A percentile compares a stretch with the other conserved stretches of the same genome.
Evolutionary conservation across 129 eudicot genomes (phyloP).

Genomic region (Escallonia herrerae): DNA sequence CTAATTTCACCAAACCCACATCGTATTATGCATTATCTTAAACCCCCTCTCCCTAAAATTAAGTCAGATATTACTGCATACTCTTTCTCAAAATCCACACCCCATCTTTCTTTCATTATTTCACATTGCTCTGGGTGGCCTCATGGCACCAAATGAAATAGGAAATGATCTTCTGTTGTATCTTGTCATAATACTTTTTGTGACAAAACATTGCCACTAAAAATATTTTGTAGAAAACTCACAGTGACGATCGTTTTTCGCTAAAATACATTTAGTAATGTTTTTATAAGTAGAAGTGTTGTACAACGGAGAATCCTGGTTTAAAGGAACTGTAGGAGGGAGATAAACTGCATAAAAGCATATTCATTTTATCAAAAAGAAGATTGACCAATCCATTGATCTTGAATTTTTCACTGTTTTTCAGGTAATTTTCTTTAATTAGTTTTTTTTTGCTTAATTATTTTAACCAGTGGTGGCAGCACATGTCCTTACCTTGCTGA

Average conservation of each 20-base stretch:
- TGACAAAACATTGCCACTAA: too few relatives aligned
- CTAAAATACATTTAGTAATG: too few relatives aligned
- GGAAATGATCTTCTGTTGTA: too few relatives aligned
- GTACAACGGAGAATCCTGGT: too few relatives aligned
- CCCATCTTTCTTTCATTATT: neutral
- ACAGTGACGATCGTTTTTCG: too few relatives aligned
- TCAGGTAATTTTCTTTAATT: conserved; percentile 4
- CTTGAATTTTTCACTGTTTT: neutral
- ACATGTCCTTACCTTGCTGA: too few relatives aligned
- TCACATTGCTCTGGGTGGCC: conserved; percentile 5
- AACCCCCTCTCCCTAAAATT: too few relatives aligned
- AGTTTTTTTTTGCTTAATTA: neutral
- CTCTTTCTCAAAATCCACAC: neutral
- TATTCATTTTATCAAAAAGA: conserved; percentile 7
- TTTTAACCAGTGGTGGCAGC: too few relatives aligned
- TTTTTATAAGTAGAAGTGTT: too few relatives aligned
- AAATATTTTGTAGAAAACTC: too few relatives aligned
- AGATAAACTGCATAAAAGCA: neutral
- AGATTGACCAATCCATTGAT: neutral
- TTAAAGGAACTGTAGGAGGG: too few relatives aligned
- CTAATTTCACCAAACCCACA: neutral
- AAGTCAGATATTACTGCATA: neutral
- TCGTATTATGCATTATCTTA: neutral
- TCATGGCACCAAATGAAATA: conserved; percentile 3
- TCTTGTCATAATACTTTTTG: too few relatives aligned